Conservation (phyloP, 108 stramenopile species). For the Cyclotella baltica region DNA sequence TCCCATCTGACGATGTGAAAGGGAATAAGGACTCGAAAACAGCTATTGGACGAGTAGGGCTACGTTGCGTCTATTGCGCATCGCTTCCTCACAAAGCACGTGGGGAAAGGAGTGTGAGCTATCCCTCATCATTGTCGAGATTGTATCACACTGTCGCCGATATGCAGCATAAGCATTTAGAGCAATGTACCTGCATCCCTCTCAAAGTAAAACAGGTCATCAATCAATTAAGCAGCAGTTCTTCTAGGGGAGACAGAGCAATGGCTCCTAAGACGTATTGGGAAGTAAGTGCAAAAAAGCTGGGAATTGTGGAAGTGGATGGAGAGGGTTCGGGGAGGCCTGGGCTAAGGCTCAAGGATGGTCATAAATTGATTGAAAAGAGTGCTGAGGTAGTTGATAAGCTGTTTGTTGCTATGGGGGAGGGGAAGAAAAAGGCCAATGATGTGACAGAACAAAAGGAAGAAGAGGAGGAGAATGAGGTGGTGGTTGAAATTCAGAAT, state of each 20-base stretch:
- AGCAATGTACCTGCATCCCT: background rate
- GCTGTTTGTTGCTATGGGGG: background rate
- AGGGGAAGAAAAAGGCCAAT: background rate
- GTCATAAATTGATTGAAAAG: background rate
- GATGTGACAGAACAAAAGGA: background rate
- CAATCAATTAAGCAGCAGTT: background rate
- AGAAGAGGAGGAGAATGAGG: background rate
- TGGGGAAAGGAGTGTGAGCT: background rate
- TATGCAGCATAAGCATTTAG: conserved; percentile 7
- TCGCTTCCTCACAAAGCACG: background rate
- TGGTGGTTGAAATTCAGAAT: background rate
- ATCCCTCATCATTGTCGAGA: background rate
- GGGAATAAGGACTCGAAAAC: background rate
- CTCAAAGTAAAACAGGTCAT: background rate
- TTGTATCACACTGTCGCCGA: background rate
- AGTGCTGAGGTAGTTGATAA: background rate
- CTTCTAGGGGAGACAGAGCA: background rate
- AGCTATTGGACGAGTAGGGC: background rate
- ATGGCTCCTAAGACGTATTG: conserved; percentile 2
- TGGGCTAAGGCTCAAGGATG: background rate
- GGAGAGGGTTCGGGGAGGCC: background rate
- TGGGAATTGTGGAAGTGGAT: conserved; percentile 9
- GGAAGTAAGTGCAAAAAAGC: background rate
- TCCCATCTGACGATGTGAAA: background rate
- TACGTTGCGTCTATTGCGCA: conserved; percentile 11